Evolutionary conservation across 139 green algal species (phyloP), one percentile per base, ranked within the genome.

Genomic region (Zygnema cylindricum): DNA sequence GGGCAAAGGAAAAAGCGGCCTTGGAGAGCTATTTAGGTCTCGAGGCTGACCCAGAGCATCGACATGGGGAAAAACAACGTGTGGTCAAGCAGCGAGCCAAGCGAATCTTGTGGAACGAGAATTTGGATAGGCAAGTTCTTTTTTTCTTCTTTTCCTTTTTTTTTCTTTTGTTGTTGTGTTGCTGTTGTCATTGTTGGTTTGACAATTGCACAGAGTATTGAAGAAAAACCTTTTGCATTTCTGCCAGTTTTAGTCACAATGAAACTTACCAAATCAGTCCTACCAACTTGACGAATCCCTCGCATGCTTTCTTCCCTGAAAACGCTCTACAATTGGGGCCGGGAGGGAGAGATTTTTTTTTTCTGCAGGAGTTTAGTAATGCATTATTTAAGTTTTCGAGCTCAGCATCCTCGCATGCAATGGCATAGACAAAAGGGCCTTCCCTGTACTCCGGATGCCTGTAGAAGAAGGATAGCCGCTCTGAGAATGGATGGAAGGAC

Each of bases 351-450:
- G 49, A 63, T 63, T 25, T 63, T 16, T 63, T 16, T 7, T 63
- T 63, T 16, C 49, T 16, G 7, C 49, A 63, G 49, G 49, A 16
- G 16, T 63, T 63, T 63, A 16, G 49, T 63, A 7, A 63, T 63
- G 7, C 49, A 25, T 63, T 63, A 63, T 63, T 7, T 7, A 63
- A 63, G 7, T 16, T 63, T 83, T 2, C 76, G 76, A 1, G n/a
- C 76, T 2, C 76, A 55, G 0, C 76, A 83, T 0, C 76, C 76
- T 33, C 76, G 76, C 76, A 83, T 83, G 76, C 76, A 83, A 40
- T 83, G 76, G 76, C 76, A 83, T 35, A 16, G 71, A 33, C n/a
- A 49, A 35, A 49, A 83, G 41, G 41, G 76, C 76, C 76, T 83
- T n/a, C 76, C 76, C 76, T 83, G 69, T 55, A n/a, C n/a, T n/a